Base-by-base conservation (phyloP, 805 yeast species). In the Debaryomyces tyrocola region DNA sequence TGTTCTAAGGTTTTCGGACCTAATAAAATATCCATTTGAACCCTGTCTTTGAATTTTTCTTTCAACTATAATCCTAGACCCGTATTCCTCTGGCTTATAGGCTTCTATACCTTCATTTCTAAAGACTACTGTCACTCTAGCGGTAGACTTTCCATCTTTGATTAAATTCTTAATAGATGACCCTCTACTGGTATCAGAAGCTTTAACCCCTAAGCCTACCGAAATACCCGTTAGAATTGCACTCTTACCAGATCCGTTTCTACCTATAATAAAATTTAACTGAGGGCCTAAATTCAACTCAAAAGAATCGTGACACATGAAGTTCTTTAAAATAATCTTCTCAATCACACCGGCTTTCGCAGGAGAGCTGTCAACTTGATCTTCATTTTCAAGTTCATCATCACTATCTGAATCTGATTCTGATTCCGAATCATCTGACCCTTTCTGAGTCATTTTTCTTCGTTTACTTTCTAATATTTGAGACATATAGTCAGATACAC, bases 161-260 rank as follows among this genome's bases (percentile, higher is more conserved):
- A 94, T 87, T 45, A 92, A 69, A 40, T 79, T 82, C 52, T 80
- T 83, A 40, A 89, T 69, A 8, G 84, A 78, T 12, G 80, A 70
- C 6, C 96, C 97, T 63, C 99, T 79, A 58, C 85, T 87, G 0
- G 99, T 92, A 41, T 83, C 89, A 17, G 83, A 74, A 0, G 97
- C 97, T 55, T 84, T 85, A 1, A 95, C 94, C 17, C 97, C 97
- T 2, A 92, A 66, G 2, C 96, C 92, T 4, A 90, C 84, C 6
- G 91, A 82, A 1, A 91, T 82, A 0, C 96, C 97, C 0, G 97
- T 90, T 48, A 91, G 68, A 15, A 91, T 78, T 1, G 97, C 96
- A 60, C 89, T 80, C 60, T 91, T 91, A 27, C 98, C 98, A 33
- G 91, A 83, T 2, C 98, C 98, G 59, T 91, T 91, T 46, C 85